phyloP scores from a whole-genome alignment of 2,329 filamentous ascomycete species.

The Stachybotrys chartarum region DNA sequence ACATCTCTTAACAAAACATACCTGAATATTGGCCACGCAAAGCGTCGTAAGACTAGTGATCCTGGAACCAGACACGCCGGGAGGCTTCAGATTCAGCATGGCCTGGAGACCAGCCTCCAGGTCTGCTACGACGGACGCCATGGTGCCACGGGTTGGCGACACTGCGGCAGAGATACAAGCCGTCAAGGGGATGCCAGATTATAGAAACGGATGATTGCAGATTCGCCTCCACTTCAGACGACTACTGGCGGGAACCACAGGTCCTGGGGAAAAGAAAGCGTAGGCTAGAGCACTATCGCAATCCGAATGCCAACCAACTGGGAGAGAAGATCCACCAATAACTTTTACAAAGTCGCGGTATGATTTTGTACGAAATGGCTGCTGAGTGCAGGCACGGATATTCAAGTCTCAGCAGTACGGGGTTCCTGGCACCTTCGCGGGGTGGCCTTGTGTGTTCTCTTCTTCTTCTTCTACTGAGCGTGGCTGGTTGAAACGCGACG shows the following conservation, averaged over 20 bases:
- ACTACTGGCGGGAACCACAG: background rate
- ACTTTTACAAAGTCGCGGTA: slow-evolving; percentile 17
- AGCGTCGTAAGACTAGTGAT: slow-evolving; percentile 81
- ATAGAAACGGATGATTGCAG: background rate
- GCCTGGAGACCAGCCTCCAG: slow-evolving; percentile 85
- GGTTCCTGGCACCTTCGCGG: background rate
- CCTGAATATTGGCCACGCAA: slow-evolving; percentile 85
- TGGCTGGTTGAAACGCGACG: slow-evolving; percentile 13
- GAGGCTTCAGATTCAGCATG: slow-evolving; percentile 85
- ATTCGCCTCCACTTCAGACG: background rate
- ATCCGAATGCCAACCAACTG: background rate
- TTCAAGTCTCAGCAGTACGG: slow-evolving; percentile 17
- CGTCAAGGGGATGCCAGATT: background rate
- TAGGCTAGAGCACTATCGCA: background rate
- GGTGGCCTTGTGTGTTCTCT: background rate
- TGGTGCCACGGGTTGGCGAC: slow-evolving; percentile 27
- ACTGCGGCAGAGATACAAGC: background rate
- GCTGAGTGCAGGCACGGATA: slow-evolving; percentile 14
- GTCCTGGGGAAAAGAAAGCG: background rate
- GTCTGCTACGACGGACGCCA: slow-evolving; percentile 83
- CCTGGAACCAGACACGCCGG: slow-evolving; percentile 88
- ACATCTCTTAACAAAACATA: slow-evolving; percentile 32
- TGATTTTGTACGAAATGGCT: slow-evolving; percentile 13
- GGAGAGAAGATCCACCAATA: background rate
- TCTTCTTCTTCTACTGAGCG: slow-evolving; percentile 16